These are phyloP conservation scores for Ambrosia artemisiifolia DNA, from an alignment of 129 eudicot genomes.

Conservation along the genomic window DNA sequence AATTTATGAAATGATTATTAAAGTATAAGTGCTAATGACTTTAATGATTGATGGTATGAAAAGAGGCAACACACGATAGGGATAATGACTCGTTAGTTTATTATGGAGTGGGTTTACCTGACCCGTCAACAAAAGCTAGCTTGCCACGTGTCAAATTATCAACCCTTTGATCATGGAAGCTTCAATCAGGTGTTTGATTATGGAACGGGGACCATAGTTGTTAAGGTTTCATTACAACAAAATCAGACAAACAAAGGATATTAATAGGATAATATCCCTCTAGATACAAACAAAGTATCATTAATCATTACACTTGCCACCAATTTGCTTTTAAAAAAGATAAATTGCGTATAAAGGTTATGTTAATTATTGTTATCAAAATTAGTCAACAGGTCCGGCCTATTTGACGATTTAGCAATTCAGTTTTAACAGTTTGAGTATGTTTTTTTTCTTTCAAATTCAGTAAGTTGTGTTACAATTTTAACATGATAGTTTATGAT, in stretches of 20 bases:
- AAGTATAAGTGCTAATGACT: constrained; percentile 24
- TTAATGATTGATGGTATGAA: constrained; percentile 31
- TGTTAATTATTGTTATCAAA: neutral
- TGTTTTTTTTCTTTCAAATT: no score
- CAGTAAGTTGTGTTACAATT: no score
- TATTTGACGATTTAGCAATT: no score
- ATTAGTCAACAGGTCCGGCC: no score
- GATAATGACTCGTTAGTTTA: constrained; percentile 28
- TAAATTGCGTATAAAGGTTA: neutral
- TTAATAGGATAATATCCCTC: neutral
- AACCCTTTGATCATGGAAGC: constrained; percentile 12
- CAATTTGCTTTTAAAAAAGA: neutral
- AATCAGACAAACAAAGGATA: neutral
- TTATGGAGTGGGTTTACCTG: constrained; percentile 32
- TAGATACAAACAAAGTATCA: constrained; percentile 23
- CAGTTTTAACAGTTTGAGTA: no score
- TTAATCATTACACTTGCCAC: constrained; percentile 18
- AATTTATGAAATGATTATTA: neutral
- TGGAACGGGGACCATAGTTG: constrained; percentile 23
- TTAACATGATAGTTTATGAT: no score
- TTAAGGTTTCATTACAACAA: constrained; percentile 11
- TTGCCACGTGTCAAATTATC: constrained; percentile 19
- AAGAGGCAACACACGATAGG: constrained; percentile 22
- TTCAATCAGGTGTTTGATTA: constrained; percentile 11
- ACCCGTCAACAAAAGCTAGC: constrained; percentile 10